Conservation (phyloP, 1,284 basidiomycete genomes). For the Hortiboletus rubellus region DNA sequence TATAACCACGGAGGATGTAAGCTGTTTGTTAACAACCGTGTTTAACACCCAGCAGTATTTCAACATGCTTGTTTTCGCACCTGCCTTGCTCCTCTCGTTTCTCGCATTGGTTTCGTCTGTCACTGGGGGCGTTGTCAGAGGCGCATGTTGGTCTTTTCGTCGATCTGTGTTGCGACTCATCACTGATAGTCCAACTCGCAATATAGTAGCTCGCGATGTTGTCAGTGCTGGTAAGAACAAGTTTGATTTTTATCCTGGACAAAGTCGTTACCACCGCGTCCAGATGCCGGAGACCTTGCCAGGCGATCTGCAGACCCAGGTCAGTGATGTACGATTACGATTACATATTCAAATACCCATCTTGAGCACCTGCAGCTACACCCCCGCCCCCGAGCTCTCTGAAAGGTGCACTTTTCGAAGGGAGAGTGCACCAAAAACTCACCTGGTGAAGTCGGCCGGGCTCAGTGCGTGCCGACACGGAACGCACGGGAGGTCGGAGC, state of each 20-base stretch:
- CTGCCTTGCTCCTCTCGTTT: slow-evolving; percentile 10
- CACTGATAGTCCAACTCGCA: not conserved
- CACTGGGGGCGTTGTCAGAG: not conserved
- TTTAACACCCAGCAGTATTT: not conserved
- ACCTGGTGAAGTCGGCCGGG: not conserved
- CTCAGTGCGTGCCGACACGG: too few species aligned
- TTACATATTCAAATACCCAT: not conserved
- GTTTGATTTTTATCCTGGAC: not conserved
- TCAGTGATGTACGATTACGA: slow-evolving; percentile 4
- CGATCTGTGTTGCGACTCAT: not conserved
- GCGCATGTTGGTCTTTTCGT: slow-evolving; percentile 9
- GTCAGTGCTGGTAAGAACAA: slow-evolving; percentile 4
- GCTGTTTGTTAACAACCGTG: not conserved
- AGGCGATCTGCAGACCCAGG: slow-evolving; percentile 1
- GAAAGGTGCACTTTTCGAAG: slow-evolving; percentile 4
- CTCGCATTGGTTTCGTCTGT: slow-evolving; percentile 10
- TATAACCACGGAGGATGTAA: slow-evolving; percentile 4
- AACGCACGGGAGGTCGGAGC: not conserved
- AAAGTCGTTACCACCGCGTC: not conserved
- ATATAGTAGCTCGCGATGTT: not conserved
- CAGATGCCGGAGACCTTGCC: not conserved
- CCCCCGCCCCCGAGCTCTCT: not conserved
- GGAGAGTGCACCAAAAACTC: slow-evolving; percentile 14
- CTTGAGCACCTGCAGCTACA: not conserved
- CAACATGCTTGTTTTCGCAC: slow-evolving; percentile 15